Base-by-base conservation (phyloP, 2,329 filamentous ascomycete genomes). In the Diplodia corticola region DNA sequence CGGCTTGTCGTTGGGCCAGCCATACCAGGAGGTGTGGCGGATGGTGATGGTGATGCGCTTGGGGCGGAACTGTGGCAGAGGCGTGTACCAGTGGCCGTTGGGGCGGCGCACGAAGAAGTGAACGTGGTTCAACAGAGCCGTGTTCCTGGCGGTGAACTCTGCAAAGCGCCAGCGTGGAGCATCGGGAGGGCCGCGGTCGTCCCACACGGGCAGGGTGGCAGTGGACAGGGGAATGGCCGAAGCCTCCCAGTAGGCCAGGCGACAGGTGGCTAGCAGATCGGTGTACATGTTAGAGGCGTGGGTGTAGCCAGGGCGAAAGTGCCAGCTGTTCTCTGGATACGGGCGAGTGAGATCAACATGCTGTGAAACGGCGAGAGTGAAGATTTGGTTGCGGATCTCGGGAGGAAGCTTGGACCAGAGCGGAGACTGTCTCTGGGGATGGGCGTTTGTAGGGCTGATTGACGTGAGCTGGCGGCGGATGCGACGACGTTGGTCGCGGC, bases 1-100 rank as follows among this genome's bases (percentile, higher is more conserved):
- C 68, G 95, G 95, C 88, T 98, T 98, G 84, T 99, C 95, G 78
- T 99, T 95, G 82, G 95, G 96, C 94, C 95, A 98, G 77, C 95
- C 73, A 80, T 80, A 83, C 75, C 81, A 84, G 67, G 85, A 83
- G 2, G 81, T 77, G 66, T 85, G 83, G 0, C 82, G 78, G 7
- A 85, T 77, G 0, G 82, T 84, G 12, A 85, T 70, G 0, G 77
- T 81, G 1, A 85, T 60, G 1, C 67, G 69, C 1, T 71, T 73
- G 0, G 81, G 80, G 6, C 71, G 67, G 35, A 83, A 75, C 13
- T 71, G 64, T 0, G 67, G 69, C 20, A 40, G 17, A 12, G 40
- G 57, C 13, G 28, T 61, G 28, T 49, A 61, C 57, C 57, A 61
- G 12, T 61, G 57, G 1, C 57, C 57, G 5, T 61, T 61, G 12